Evolutionary conservation across 2,329 filamentous ascomycete genomes (phyloP), one percentile per base, ranked within the genome.

Genomic region (Hysterium pulicare): DNA sequence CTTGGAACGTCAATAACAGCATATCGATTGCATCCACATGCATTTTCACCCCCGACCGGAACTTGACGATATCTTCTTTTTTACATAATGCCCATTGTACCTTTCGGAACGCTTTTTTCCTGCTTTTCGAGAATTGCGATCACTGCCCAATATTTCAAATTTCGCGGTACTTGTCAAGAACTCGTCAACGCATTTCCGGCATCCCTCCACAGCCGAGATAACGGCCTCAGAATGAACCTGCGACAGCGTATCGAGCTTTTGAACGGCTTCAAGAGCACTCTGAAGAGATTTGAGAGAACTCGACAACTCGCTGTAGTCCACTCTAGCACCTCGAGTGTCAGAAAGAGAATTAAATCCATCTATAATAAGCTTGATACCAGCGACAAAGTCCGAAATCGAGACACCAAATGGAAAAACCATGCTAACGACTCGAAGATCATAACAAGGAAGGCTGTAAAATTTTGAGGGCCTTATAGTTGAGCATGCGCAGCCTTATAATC

Each of bases 341-440:
- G 39, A 41, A 11, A 41, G 30, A 6, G 39, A n/a, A 4, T 41
- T 22, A 7, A 41, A 5, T 7, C 30, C 20, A 16, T 41, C 22
- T 19, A 28, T 41, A 7, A 41, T 22, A 5, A 35, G 21, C 31
- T 36, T 41, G 32, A 41, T 23, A 17, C 39, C 39, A 5, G 10
- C 10, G 15, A 41, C 26, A 31, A 41, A 41, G 22, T 41, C 39
- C 5, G 30, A 35, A 4, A 41, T 26, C 21, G 39, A 41, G 13
- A 41, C 23, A 20, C 39, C 39, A 23, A 41, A 41, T 17, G 39
- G 39, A 21, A 41, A 41, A 7, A 41, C 39, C 39, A 41, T 41
- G 24, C 13, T 28, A n/a, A n/a, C n/a, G n/a, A n/a, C n/a, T n/a
- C n/a, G n/a, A n/a, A n/a, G n/a, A n/a, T n/a, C n/a, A n/a, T n/a